Conservation (phyloP, 1,284 basidiomycete genomes). For the Apiotrichum mycotoxinovorans region DNA sequence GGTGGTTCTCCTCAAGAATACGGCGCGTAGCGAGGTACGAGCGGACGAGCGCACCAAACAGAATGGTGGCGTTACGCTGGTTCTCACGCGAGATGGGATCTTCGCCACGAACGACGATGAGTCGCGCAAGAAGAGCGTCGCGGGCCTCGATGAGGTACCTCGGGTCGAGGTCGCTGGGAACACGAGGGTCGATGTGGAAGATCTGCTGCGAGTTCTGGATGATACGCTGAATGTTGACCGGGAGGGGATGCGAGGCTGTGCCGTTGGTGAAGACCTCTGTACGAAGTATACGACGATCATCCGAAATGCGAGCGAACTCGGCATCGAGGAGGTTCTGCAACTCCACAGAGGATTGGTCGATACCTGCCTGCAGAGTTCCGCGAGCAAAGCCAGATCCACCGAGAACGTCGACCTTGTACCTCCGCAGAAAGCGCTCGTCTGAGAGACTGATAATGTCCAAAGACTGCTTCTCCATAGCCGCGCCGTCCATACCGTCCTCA, state of each 20-base stretch:
- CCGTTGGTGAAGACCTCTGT: slow-evolving; percentile 78
- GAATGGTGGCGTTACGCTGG: slow-evolving; percentile 83
- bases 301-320: slow-evolving; percentile 72
- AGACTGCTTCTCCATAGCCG: slow-evolving; percentile 92
- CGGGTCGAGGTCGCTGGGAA: slow-evolving; percentile 88
- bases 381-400: slow-evolving; percentile 65
- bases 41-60: slow-evolving; percentile 91
- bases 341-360: slow-evolving; percentile 82
- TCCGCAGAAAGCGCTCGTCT: slow-evolving; percentile 79
- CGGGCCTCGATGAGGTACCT: slow-evolving; percentile 79
- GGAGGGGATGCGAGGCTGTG: slow-evolving; percentile 69
- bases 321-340: slow-evolving; percentile 87
- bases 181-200: slow-evolving; percentile 92
- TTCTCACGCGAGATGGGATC: slow-evolving; percentile 70
- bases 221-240: slow-evolving; percentile 91
- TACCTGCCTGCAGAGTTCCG: slow-evolving; percentile 85
- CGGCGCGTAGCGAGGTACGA: slow-evolving; percentile 77
- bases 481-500: slow-evolving; percentile 98
- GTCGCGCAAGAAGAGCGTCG: slow-evolving; percentile 63
- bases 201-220: slow-evolving; percentile 95
- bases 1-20: slow-evolving; percentile 79
- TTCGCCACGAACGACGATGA: slow-evolving; percentile 83
- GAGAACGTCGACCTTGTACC: slow-evolving; percentile 89
- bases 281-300: slow-evolving; percentile 75
- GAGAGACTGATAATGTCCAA: slow-evolving; percentile 84